Evolutionary conservation across 2,329 filamentous ascomycete species (phyloP).

Genomic region (Sporothrix variecibatus): DNA sequence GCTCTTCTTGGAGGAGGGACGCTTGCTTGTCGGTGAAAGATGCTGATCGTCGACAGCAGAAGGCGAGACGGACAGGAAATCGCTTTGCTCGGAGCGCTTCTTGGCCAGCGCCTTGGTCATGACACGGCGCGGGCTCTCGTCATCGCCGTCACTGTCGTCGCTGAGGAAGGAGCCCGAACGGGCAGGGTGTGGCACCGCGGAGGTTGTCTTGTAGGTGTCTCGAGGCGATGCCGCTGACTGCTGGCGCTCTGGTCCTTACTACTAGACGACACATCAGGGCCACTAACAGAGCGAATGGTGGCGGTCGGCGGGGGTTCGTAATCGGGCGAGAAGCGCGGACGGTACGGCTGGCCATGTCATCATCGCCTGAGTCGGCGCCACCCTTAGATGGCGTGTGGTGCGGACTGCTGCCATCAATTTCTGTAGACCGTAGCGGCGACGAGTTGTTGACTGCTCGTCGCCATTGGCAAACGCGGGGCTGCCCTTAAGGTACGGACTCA

Average conservation of each 20-base stretch:
- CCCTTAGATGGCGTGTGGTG: not conserved
- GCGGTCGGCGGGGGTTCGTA: conserved; percentile 73
- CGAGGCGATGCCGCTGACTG: conserved; percentile 31
- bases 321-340: conserved; percentile 69
- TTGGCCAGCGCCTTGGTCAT: conserved; percentile 23
- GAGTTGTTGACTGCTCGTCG: not conserved
- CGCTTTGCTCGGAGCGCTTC: conserved; percentile 17
- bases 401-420: not conserved
- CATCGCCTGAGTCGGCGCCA: conserved; percentile 27
- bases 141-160: conserved; percentile 56
- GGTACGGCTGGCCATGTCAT: conserved; percentile 40
- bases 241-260: conserved; percentile 24
- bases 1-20: conserved; percentile 19
- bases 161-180: conserved; percentile 54
- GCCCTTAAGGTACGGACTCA: conserved; percentile 74
- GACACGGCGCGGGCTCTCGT: conserved; percentile 41
- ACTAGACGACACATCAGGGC: conserved; percentile 39
- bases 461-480: conserved; percentile 33
- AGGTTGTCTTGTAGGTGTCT: conserved; percentile 42
- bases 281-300: conserved; percentile 65
- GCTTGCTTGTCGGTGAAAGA: conserved; percentile 11
- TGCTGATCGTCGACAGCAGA: conserved; percentile 21
- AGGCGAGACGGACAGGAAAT: conserved; percentile 29
- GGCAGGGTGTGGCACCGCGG: conserved; percentile 37
- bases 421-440: not conserved